Evolutionary conservation across 768 basidiomycete species (phyloP).

Genomic region (Tremella yokohamensis): DNA sequence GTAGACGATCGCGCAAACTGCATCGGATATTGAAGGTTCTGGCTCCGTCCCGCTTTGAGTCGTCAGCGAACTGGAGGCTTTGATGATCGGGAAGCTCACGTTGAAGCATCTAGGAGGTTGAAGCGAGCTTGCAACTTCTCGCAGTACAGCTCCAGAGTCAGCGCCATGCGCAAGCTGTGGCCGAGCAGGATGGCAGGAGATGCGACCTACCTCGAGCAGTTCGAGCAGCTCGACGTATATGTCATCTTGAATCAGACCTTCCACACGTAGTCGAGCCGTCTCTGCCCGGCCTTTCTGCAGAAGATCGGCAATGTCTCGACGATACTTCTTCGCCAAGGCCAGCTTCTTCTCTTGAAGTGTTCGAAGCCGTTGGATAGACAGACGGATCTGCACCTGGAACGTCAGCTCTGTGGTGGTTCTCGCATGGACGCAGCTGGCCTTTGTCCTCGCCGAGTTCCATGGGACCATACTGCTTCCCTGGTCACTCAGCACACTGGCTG

Average conservation of each 20-base stretch:
- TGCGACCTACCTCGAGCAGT: slow-evolving; percentile 63
- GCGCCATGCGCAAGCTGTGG: background rate
- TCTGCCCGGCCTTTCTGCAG: slow-evolving; percentile 55
- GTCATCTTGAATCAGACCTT: slow-evolving; percentile 44
- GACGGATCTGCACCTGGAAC: slow-evolving; percentile 54
- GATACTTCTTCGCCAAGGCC: slow-evolving; percentile 68
- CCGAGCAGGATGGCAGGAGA: background rate
- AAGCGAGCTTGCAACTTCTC: slow-evolving; percentile 92
- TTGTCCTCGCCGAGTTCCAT: slow-evolving; percentile 42
- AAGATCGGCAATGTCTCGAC: slow-evolving; percentile 50
- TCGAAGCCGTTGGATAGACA: slow-evolving; percentile 78
- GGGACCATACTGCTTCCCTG: slow-evolving; percentile 26
- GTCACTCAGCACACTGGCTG: background rate
- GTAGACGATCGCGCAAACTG: slow-evolving; percentile 79
- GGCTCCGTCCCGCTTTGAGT: slow-evolving; percentile 60
- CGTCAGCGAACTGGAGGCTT: background rate
- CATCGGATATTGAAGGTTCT: slow-evolving; percentile 80
- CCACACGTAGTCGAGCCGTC: slow-evolving; percentile 52
- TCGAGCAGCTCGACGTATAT: slow-evolving; percentile 69
- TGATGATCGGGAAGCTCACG: slow-evolving; percentile 54
- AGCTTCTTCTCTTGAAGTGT: slow-evolving; percentile 79
- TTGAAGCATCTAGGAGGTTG: slow-evolving; percentile 75
- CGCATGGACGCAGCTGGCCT: slow-evolving; percentile 21
- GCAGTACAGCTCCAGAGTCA: slow-evolving; percentile 63
- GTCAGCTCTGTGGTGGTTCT: background rate